Evolutionary conservation across 1,284 basidiomycete species (phyloP).

Genomic region (Sparassis latifolia): DNA sequence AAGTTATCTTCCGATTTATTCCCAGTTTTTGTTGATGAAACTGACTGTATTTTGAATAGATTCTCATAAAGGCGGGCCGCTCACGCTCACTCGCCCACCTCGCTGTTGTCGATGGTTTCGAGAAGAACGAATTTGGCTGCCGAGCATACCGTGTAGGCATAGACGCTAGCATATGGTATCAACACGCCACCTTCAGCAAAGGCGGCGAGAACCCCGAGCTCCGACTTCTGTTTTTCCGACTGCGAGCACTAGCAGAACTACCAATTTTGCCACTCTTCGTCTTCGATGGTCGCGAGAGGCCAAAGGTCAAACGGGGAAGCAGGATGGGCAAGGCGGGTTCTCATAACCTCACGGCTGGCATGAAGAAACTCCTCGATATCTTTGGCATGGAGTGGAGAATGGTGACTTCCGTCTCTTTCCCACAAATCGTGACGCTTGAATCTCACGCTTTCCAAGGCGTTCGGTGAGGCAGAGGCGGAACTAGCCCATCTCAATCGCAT

Average conservation of each 20-base stretch:
- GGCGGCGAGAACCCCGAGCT: slow-evolving; percentile 78
- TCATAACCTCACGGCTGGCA: slow-evolving; percentile 57
- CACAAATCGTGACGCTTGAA: neutral
- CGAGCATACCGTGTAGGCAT: slow-evolving; percentile 71
- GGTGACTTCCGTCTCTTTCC: slow-evolving; percentile 33
- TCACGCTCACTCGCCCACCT: slow-evolving; percentile 63
- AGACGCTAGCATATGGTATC: slow-evolving; percentile 81
- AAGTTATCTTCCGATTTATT: slow-evolving; percentile 7
- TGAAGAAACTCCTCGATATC: slow-evolving; percentile 79
- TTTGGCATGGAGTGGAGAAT: slow-evolving; percentile 87
- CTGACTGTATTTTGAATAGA: slow-evolving; percentile 28
- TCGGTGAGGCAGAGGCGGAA: slow-evolving; percentile 96
- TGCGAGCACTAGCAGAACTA: slow-evolving; percentile 64
- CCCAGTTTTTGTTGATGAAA: neutral
- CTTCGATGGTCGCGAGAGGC: slow-evolving; percentile 88
- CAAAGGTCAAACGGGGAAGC: slow-evolving; percentile 78
- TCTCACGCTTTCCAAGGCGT: slow-evolving; percentile 42
- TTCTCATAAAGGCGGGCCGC: slow-evolving; percentile 56
- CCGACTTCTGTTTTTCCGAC: slow-evolving; percentile 70
- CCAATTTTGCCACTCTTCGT: slow-evolving; percentile 89
- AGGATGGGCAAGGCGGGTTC: slow-evolving; percentile 51
- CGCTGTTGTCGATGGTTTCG: slow-evolving; percentile 64
- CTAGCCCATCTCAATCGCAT: slow-evolving; percentile 80
- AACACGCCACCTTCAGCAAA: slow-evolving; percentile 64
- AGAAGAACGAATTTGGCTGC: slow-evolving; percentile 44